Base-by-base conservation (phyloP, 2,329 filamentous ascomycete genomes). In the Aplosporella prunicola region DNA sequence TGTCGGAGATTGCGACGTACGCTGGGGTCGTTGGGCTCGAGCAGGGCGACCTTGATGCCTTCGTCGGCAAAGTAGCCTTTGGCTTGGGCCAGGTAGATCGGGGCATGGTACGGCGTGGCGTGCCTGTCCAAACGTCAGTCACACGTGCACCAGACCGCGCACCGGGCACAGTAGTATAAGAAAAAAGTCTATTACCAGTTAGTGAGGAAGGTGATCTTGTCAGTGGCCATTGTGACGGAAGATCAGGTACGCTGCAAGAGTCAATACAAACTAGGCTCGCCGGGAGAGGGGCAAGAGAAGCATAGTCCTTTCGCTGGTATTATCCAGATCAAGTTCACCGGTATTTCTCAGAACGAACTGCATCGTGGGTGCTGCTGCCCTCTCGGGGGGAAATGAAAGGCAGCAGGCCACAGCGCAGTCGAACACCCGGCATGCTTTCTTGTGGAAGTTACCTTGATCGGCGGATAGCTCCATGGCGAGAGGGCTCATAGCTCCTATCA, bases 241-340 rank as follows among this genome's bases (percentile, higher is more conserved):
- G 55, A 58, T 65, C 58, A 64, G 59, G 54, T 29, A 54, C 53
- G 57, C 67, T 76, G 55, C 51, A 46, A 44, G 48, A 53, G 66
- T 76, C 59, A 76, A 69, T 66, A 56, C 53, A 56, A 51, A 55
- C 41, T 30, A 38, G 36, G 41, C 17, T n/a, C n/a, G n/a, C n/a
- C n/a, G n/a, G 52, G 54, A 45, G 53, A 53, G 53, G 55, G 58
- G 57, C 59, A 64, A 70, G 76, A 76, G 74, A 80, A 80, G 80
- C 80, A 84, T 79, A n/a, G 75, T 84, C 76, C 80, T 84, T 84
- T 79, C 81, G 80, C 80, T 82, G 78, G 78, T 72, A 82, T 83
- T 82, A 80, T 78, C 76, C 78, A 82, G 78, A 82, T 83, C 80
- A 84, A 84, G 80, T 85, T 83, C 71, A 67, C 65, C 78, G 78